phyloP scores from a whole-genome alignment of 805 yeast species.

The Naumovozyma dairenensis region DNA sequence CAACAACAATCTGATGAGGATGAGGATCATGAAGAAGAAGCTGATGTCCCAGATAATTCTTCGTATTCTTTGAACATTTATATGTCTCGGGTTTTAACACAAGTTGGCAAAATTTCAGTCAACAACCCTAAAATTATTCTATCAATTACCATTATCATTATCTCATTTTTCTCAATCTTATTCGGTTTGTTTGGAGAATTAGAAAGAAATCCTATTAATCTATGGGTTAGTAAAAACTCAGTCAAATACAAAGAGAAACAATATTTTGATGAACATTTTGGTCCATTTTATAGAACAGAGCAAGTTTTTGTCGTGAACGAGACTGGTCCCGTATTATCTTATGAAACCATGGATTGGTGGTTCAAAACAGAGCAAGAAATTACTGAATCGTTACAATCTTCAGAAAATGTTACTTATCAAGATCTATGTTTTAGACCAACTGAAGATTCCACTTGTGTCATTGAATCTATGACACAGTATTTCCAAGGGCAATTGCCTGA shows the following conservation, averaged over 20 bases:
- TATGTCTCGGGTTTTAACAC: constrained; percentile 32
- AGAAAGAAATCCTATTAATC: constrained; percentile 69
- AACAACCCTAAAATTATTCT: constrained; percentile 46
- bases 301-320: constrained; percentile 69
- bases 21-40: constrained; percentile 1
- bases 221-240: constrained; percentile 83
- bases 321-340: constrained; percentile 58
- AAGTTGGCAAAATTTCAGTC: constrained; percentile 54
- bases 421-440: constrained; percentile 80
- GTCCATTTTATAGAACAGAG: constrained; percentile 84
- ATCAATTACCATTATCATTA: constrained; percentile 31
- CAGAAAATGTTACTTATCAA: constrained; percentile 33
- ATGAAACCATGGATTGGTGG: constrained; percentile 81
- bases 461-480: constrained; percentile 85
- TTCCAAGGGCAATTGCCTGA: constrained; percentile 55
- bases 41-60: not conserved
- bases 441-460: constrained; percentile 61
- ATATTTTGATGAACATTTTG: constrained; percentile 71
- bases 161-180: constrained; percentile 26
- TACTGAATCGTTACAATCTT: constrained; percentile 23
- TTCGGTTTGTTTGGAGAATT: constrained; percentile 41
- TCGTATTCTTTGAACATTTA: constrained; percentile 6
- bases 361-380: constrained; percentile 61
- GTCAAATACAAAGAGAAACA: constrained; percentile 57
- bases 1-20: no score